Evolutionary conservation across 129 eudicot genomes (phyloP), one percentile per base, ranked within the genome.

Genomic region (Calendula officinalis): DNA sequence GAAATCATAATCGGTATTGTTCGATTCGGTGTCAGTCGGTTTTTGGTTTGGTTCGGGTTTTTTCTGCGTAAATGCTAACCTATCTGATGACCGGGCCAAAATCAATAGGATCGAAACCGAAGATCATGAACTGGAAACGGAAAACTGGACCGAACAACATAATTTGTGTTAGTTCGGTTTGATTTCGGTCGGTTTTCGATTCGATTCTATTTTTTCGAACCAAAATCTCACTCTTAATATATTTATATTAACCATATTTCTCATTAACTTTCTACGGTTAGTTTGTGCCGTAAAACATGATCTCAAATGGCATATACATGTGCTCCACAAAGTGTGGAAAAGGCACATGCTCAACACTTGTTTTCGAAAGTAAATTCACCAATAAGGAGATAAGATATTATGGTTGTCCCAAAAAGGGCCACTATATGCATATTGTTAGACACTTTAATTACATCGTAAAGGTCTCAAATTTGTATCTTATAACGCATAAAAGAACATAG

Each of bases 291-390:
- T 6, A 49, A 49, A 16, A 50, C 36, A 7, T 50, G 47, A 63
- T 63, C 6, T 16, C 39, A 39, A 46, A 15, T 35, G n/a, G 16
- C 14, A 69, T 11, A 12, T 35, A 27, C 77, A 72, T 55, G 77
- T 72, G 77, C 77, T 72, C 77, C 77, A 72, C 56, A 72, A 72
- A 72, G 71, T 57, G 71, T 72, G 77, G 71, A 72, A 64, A 62
- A 63, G 13, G 65, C 58, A 3, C 58, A 17, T 71, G 56, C 60
- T 41, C 58, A 72, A 13, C 66, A 14, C 14, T 54, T 43, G 50
- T 44, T 40, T 37, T 43, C n/a, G 64, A 54, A 63, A 54, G 71
- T 53, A 55, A 56, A 55, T 35, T 50, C 71, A 72, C 71, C 68
- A 72, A 72, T 27, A 50, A n/a, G 64, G 64, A 27, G 70, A 63